phyloP scores from a whole-genome alignment of 345 rosid genomes.

The Acer negundo region DNA sequence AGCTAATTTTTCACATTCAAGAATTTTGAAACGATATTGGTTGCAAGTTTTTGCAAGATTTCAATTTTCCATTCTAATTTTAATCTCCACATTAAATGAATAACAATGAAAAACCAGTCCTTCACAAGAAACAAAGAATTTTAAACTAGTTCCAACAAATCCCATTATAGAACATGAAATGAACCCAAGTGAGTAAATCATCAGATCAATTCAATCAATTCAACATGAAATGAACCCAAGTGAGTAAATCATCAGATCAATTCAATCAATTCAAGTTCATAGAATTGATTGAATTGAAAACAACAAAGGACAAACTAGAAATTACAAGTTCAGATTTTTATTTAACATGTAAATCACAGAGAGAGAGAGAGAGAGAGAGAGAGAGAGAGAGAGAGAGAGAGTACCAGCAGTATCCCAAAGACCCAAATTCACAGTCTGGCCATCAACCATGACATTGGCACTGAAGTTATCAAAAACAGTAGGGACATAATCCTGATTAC shows the following conservation, averaged over 20 bases:
- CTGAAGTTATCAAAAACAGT: conserved; percentile 92
- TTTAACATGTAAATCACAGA: not conserved
- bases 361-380: not conserved
- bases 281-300: not conserved
- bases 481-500: conserved; percentile 64
- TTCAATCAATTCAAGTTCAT: conserved; percentile 8
- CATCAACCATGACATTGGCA: conserved; percentile 90
- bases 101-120: not conserved
- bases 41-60: not conserved
- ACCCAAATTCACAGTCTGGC: conserved; percentile 78
- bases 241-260: not conserved
- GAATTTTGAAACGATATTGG: conserved; percentile 1
- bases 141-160: not conserved
- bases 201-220: conserved; percentile 9
- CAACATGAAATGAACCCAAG: conserved; percentile 11
- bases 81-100: not conserved
- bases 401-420: conserved; percentile 97
- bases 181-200: not conserved
- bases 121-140: not conserved
- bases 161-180: conserved; percentile 18
- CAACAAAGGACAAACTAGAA: not conserved
- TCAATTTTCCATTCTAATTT: conserved; percentile 1
- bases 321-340: conserved; percentile 17
- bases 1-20: too few species aligned
- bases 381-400: conserved; percentile 18